Evolutionary conservation across 768 basidiomycete genomes (phyloP), one percentile per base, ranked within the genome.

Genomic region (Candolleomyces eurysporus): DNA sequence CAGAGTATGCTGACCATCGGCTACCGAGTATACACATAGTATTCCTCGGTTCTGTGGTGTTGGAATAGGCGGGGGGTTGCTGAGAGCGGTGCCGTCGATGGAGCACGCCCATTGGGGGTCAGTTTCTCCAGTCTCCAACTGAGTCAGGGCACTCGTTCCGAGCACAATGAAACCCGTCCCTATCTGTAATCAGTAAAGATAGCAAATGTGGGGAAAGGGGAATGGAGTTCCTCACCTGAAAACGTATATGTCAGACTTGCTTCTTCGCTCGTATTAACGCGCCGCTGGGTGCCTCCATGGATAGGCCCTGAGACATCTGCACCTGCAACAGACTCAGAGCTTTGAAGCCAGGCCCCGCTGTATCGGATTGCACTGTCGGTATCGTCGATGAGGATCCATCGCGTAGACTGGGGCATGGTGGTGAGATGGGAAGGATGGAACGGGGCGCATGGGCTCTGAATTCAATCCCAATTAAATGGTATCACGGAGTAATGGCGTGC

Each of bases 331-430:
- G 19, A 30, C 21, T 60, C 51, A n/a, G n/a, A 36, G 21, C 31
- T 51, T 13, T 43, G 22, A 13, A 5, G 43, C 59, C 59, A 60
- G 21, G 50, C 22, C n/a, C 59, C 59, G 7, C 16, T 30, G 22
- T 60, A 60, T 6, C n/a, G 4, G 19, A 60, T 60, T 10, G 40
- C 9, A 26, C n/a, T 10, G 42, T 53, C 49, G 26, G 51, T 13
- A 26, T 60, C 59, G 42, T 60, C 59, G 50, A 53, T 21, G 31
- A 60, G 26, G 40, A 60, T 40, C 50, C 50, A 60, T 19, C 59
- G 39, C 4, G 31, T 17, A 56, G 40, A 19, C 36, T 7, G 19
- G 5, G 40, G 4, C 39, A 43, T 56, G 40, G 39, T 19, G 54
- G 14, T 19, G n/a, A 21, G 22, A 13, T 2, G n/a, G 52, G n/a